These are phyloP conservation scores for Phytopythium oedochilum DNA, from an alignment of 352 stramenopile species.

Conservation along the genomic window DNA sequence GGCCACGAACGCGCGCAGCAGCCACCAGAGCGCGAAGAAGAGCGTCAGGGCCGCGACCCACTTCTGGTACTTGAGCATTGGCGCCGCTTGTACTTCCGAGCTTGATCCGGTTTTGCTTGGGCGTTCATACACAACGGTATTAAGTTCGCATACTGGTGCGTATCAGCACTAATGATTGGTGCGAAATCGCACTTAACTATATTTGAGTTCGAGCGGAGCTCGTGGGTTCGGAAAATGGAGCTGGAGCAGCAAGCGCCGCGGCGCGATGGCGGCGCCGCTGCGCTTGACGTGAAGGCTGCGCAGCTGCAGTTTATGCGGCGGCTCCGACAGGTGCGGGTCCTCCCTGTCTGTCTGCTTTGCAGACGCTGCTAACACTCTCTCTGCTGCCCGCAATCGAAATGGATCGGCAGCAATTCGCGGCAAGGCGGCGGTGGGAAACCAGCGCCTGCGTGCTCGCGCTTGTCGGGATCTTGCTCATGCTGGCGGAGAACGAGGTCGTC, in stretches of 20 bases:
- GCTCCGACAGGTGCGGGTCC: conserved; percentile 7
- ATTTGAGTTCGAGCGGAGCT: background rate
- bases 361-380: background rate
- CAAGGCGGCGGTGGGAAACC: conserved; percentile 45
- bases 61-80: conserved; percentile 81
- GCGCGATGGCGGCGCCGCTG: conserved; percentile 2
- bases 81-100: background rate
- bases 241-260: conserved; percentile 1
- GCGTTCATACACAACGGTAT: background rate
- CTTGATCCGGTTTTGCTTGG: background rate
- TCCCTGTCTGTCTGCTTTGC: background rate
- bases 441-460: conserved; percentile 37
- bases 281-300: conserved; percentile 1
- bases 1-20: conserved; percentile 38
- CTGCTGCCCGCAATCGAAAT: background rate
- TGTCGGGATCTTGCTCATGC: conserved; percentile 55
- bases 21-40: conserved; percentile 46
- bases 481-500: conserved; percentile 60
- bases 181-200: background rate
- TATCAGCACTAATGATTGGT: background rate
- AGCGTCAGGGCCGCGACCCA: conserved; percentile 46
- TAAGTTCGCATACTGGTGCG: background rate
- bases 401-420: conserved; percentile 37
- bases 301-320: conserved; percentile 18
- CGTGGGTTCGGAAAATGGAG: conserved; percentile 5